Evolutionary conservation across 306 rosid genomes (phyloP).

Genomic region (Dalbergia cultrata): DNA sequence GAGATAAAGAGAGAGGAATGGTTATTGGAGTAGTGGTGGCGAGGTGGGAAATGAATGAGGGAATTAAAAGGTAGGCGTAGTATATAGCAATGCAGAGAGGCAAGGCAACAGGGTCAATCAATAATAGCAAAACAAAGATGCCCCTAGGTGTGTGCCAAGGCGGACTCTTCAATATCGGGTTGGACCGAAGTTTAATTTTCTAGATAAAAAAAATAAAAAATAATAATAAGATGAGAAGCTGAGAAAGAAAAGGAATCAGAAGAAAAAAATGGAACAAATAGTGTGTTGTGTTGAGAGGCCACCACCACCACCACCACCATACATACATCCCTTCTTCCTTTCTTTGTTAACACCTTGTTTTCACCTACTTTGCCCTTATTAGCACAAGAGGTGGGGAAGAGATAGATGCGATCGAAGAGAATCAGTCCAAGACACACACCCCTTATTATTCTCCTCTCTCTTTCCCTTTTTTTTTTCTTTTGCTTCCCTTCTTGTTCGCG

Average conservation of each 20-base stretch:
- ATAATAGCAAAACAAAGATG: slow-evolving; percentile 64
- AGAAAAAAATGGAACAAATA: slow-evolving; percentile 33
- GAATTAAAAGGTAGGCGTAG: slow-evolving; percentile 15
- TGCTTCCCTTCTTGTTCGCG: slow-evolving; percentile 57
- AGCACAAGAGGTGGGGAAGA: slow-evolving; percentile 45
- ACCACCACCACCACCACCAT: slow-evolving; percentile 46
- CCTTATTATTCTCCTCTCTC: slow-evolving; percentile 54
- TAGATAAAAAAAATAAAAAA: neutral
- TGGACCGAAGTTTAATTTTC: slow-evolving; percentile 29
- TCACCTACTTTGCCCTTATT: slow-evolving; percentile 50
- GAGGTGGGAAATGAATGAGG: slow-evolving; percentile 41
- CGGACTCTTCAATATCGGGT: slow-evolving; percentile 71
- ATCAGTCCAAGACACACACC: slow-evolving; percentile 84
- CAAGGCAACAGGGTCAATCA: slow-evolving; percentile 40
- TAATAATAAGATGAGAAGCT: slow-evolving; percentile 22
- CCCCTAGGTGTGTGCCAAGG: slow-evolving; percentile 45
- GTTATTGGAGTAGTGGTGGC: neutral
- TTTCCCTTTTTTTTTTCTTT: slow-evolving; percentile 6
- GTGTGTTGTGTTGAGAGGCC: slow-evolving; percentile 45
- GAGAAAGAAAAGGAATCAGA: slow-evolving; percentile 47
- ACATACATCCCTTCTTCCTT: neutral
- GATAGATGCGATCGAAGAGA: slow-evolving; percentile 73
- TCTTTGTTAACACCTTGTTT: slow-evolving; percentile 42
- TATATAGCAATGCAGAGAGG: slow-evolving; percentile 52
- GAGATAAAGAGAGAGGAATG: neutral